Evolutionary conservation across 805 yeast genomes (phyloP), one percentile per base, ranked within the genome.

Genomic region (Sugiyamaella americana): DNA sequence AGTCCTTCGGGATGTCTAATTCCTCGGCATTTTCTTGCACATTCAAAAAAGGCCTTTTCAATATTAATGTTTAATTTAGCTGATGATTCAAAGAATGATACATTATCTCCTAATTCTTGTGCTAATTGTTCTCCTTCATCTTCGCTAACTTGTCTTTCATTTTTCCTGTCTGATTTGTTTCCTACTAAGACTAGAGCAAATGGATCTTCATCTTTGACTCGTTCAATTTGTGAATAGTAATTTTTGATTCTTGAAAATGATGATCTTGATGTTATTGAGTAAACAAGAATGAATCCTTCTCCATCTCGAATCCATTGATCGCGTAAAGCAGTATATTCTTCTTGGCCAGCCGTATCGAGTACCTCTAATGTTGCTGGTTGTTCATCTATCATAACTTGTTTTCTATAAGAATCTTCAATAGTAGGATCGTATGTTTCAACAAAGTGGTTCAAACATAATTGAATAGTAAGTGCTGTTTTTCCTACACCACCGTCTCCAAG

Each of bases 401-500:
- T 89, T 55, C 95, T 74, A 51, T 66, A 65, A 13, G 68, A 63
- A 48, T 65, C 70, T 65, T 89, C 97, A 60, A 89, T 89, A 16
- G 99, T 93, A 11, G 99, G 98, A 67, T 93, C 98, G 60, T 93
- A 93, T 58, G 93, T 97, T 66, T 89, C 96, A 30, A 93, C 96
- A 62, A 93, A 93, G 63, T 89, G 96, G 41, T 88, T 80, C 64
- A 93, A 94, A 50, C 69, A 65, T 24, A 65, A 57, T 67, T 91
- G 95, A 56, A 93, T 91, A 35, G 98, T 93, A 53, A 93, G 72
- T 3, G 98, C 98, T 11, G 96, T 86, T 67, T 93, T 93, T 68
- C 99, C 99, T 44, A 93, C 98, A 67, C 96, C 97, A 65, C 98
- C 98, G 43, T 97, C 98, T 47, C 98, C 99, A 46, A 93, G 95